phyloP scores from a whole-genome alignment of 768 basidiomycete genomes.

The Termitomyces heimii region DNA sequence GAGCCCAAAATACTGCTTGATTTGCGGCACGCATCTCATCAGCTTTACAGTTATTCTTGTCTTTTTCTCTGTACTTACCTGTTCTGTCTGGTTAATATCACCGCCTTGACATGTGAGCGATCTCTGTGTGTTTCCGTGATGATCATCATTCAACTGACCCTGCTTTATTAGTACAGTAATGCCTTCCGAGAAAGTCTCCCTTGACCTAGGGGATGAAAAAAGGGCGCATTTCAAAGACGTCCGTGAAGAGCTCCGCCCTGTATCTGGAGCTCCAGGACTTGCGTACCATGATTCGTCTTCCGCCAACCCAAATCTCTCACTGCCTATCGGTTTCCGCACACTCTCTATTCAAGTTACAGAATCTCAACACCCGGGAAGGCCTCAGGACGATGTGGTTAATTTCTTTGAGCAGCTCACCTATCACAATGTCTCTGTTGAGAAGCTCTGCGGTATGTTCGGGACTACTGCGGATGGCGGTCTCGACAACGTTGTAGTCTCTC shows the following conservation, averaged over 20 bases:
- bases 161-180: neutral
- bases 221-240: neutral
- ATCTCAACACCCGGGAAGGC: constrained; percentile 4
- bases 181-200: neutral
- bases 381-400: constrained; percentile 8
- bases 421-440: constrained; percentile 7
- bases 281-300: neutral
- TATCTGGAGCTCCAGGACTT: neutral
- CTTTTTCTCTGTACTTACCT: neutral
- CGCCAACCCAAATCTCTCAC: constrained; percentile 3
- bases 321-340: constrained; percentile 15
- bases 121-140: neutral
- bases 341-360: constrained; percentile 17
- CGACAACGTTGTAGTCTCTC: constrained; percentile 8
- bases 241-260: neutral
- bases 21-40: neutral
- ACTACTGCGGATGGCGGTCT: constrained; percentile 9
- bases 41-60: neutral
- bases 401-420: constrained; percentile 13
- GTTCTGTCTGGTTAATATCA: neutral
- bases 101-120: neutral
- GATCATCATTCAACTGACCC: neutral
- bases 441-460: constrained; percentile 12
- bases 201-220: neutral
- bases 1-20: neutral